Percentiles rank a stretch among this genome's conserved stretches.
Evolutionary conservation across 352 stramenopile genomes (phyloP).

Genomic region (Globisporangium carolinianum): DNA sequence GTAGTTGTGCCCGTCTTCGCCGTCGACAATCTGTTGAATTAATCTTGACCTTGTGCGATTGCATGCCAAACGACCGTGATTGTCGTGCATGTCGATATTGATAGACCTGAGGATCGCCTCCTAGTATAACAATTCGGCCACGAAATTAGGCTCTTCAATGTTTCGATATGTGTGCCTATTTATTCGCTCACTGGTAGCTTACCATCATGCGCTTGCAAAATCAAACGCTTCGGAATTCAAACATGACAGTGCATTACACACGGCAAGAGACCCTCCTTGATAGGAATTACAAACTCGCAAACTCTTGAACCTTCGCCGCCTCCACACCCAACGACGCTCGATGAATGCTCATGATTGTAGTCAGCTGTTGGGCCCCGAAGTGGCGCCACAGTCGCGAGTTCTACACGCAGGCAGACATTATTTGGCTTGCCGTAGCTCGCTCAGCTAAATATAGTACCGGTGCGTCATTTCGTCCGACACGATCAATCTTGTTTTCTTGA

Average conservation of each 20-base stretch:
- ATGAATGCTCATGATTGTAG: background rate
- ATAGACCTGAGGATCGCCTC: background rate
- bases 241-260: background rate
- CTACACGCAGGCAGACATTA: background rate
- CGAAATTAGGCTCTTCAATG: background rate
- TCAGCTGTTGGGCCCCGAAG: background rate
- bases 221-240: background rate
- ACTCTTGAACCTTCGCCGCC: background rate
- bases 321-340: background rate
- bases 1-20: too few species aligned
- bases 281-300: background rate
- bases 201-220: background rate
- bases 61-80: too few species aligned
- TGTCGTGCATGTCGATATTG: background rate
- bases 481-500: background rate
- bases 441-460: background rate
- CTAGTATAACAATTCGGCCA: background rate
- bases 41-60: too few species aligned
- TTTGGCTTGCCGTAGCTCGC: background rate
- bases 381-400: background rate
- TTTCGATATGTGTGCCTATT: slow-evolving; percentile 1
- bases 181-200: background rate
- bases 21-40: too few species aligned
- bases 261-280: background rate
- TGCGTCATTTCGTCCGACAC: background rate